Percentiles rank a stretch among this genome's conserved stretches.
These are phyloP conservation scores for Aureobasidium sp. DNA, from an alignment of 2,329 filamentous ascomycete species.

Conservation along the genomic window DNA sequence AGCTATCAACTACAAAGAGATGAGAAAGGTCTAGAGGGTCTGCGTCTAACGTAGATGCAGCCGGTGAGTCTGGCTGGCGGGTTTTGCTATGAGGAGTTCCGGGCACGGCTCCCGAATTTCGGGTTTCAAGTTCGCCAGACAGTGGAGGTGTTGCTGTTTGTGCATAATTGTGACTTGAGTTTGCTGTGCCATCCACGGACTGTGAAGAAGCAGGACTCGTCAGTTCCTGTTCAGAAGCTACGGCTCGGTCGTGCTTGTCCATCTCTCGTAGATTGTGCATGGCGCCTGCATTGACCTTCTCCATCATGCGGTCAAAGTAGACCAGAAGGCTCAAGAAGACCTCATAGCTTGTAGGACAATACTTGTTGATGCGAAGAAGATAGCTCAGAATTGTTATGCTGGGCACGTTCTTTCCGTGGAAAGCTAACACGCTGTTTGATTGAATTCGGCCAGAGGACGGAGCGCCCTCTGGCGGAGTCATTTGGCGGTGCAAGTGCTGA, in stretches of 20 bases:
- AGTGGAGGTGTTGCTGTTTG: constrained; percentile 44
- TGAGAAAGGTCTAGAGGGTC: constrained; percentile 51
- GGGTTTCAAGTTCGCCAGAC: constrained; percentile 42
- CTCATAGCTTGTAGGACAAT: constrained; percentile 97
- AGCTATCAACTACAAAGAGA: constrained; percentile 95
- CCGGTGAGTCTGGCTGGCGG: constrained; percentile 23
- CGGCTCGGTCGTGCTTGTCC: constrained; percentile 38
- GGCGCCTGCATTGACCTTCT: constrained; percentile 79
- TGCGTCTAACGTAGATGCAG: constrained; percentile 19
- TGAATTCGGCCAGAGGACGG: constrained; percentile 53
- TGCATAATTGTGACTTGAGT: constrained; percentile 26
- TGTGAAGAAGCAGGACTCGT: constrained; percentile 14
- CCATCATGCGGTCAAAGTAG: constrained; percentile 98
- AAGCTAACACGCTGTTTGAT: constrained; percentile 75
- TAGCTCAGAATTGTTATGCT: constrained; percentile 97
- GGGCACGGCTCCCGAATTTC: constrained; percentile 28
- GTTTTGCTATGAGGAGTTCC: constrained; percentile 33
- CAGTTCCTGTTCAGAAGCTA: constrained; percentile 21
- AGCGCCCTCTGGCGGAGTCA: constrained; percentile 54
- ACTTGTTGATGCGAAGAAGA: constrained; percentile 92
- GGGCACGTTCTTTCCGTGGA: constrained; percentile 96
- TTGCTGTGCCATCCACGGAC: constrained; percentile 26
- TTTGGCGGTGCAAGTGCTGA: constrained; percentile 74
- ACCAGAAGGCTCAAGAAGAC: constrained; percentile 92
- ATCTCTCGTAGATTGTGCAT: constrained; percentile 55